Conservation (phyloP, 1,139 yeast species). For the Yamadazyma atmosphaerica region DNA sequence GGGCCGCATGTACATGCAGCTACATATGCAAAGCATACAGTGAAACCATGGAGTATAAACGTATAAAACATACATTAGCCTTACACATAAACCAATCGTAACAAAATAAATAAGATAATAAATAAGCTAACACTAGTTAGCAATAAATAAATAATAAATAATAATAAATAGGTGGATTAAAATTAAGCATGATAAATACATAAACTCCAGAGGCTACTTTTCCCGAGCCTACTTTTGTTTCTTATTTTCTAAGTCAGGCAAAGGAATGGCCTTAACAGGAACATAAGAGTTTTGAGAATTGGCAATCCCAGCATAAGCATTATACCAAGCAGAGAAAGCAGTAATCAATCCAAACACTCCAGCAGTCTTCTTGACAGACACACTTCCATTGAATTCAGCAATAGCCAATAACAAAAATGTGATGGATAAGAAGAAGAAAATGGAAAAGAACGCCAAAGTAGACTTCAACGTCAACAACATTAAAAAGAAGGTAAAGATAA, state of each 20-base stretch:
- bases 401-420: constrained; percentile 70
- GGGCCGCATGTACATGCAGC: no score
- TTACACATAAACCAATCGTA: no score
- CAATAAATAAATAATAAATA: constrained; percentile 5
- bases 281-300: constrained; percentile 69
- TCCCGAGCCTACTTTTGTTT: constrained; percentile 9
- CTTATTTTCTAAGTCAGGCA: constrained; percentile 21
- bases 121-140: no score
- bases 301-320: constrained; percentile 90
- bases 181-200: constrained; percentile 5
- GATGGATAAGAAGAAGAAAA: constrained; percentile 63
- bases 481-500: constrained; percentile 71
- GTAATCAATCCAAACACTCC: constrained; percentile 82
- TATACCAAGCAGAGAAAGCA: constrained; percentile 83
- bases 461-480: constrained; percentile 72
- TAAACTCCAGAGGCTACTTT: no score
- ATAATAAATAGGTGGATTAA: constrained; percentile 10
- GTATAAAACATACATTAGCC: no score
- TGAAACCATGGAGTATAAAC: no score
- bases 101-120: no score
- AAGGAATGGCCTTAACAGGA: constrained; percentile 50
- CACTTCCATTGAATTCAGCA: constrained; percentile 44
- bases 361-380: constrained; percentile 56
- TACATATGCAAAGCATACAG: no score
- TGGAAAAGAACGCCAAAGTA: constrained; percentile 69